phyloP scores from a whole-genome alignment of 2,329 filamentous ascomycete genomes.

The Xylariaceae sp. region DNA sequence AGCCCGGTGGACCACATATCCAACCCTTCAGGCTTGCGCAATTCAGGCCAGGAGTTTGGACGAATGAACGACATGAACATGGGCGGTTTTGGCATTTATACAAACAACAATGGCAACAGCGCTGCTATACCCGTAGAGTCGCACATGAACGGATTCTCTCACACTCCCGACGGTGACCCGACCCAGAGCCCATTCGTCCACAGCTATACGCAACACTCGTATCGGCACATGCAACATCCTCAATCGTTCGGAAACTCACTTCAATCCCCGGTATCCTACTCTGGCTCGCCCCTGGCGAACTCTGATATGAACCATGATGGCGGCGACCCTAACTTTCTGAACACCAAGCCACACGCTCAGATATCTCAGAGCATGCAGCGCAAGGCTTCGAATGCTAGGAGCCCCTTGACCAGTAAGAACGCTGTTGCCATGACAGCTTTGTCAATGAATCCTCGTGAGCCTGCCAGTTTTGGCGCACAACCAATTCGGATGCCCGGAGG shows the following conservation, averaged over 20 bases:
- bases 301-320: constrained; percentile 46
- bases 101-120: constrained; percentile 43
- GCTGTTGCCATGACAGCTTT: constrained; percentile 63
- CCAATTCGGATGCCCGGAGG: constrained; percentile 66
- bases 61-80: constrained; percentile 53
- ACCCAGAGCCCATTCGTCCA: constrained; percentile 86
- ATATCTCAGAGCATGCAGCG: constrained; percentile 61
- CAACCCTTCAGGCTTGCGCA: constrained; percentile 46
- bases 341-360: constrained; percentile 53
- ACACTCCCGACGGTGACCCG: constrained; percentile 84
- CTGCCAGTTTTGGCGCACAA: constrained; percentile 67
- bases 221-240: constrained; percentile 60
- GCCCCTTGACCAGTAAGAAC: constrained; percentile 84
- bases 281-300: constrained; percentile 45
- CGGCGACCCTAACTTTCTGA: constrained; percentile 51
- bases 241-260: constrained; percentile 52
- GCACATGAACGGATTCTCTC: constrained; percentile 77
- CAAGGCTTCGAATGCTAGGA: constrained; percentile 68
- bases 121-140: constrained; percentile 56
- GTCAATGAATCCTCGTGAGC: constrained; percentile 62
- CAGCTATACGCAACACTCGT: constrained; percentile 76
- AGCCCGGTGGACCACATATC: constrained; percentile 44
- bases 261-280: constrained; percentile 48
- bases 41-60: constrained; percentile 52
- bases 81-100: constrained; percentile 51